Percentiles rank a stretch among this genome's conserved stretches.
phyloP scores from a whole-genome alignment of 345 rosid species.

The Salix arbutifolia region DNA sequence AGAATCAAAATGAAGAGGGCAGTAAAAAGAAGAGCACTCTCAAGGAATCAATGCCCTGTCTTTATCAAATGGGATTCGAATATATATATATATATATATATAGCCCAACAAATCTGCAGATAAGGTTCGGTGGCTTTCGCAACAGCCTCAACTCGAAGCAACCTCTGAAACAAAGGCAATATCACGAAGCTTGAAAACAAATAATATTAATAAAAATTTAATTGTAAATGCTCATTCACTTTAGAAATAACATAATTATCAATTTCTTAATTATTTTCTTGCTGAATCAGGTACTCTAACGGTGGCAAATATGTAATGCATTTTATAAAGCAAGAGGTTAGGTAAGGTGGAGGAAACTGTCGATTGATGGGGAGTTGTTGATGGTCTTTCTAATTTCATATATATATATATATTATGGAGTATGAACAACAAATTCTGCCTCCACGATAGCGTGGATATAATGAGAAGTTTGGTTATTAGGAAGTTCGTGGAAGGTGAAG shows the following conservation, averaged over 20 bases:
- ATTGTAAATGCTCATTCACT: too few relatives aligned
- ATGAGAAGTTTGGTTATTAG: background rate
- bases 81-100: background rate
- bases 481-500: background rate
- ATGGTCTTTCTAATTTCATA: too few relatives aligned
- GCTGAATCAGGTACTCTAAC: too few relatives aligned
- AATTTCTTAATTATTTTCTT: too few relatives aligned
- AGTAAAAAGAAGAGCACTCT: too few relatives aligned
- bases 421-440: background rate
- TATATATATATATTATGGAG: background rate
- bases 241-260: too few relatives aligned
- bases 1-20: background rate
- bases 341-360: too few relatives aligned
- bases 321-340: too few relatives aligned
- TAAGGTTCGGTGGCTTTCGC: constrained; percentile 3
- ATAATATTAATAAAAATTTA: too few relatives aligned
- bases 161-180: background rate
- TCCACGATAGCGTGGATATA: background rate
- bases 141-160: background rate
- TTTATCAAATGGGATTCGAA: background rate
- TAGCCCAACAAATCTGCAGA: background rate
- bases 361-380: too few relatives aligned
- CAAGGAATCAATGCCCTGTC: background rate
- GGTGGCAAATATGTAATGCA: too few relatives aligned
- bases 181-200: background rate